Percentiles rank a stretch among this genome's conserved stretches.
Evolutionary conservation across 1,139 yeast genomes (phyloP).

Genomic region (Kodamaea ohmeri): DNA sequence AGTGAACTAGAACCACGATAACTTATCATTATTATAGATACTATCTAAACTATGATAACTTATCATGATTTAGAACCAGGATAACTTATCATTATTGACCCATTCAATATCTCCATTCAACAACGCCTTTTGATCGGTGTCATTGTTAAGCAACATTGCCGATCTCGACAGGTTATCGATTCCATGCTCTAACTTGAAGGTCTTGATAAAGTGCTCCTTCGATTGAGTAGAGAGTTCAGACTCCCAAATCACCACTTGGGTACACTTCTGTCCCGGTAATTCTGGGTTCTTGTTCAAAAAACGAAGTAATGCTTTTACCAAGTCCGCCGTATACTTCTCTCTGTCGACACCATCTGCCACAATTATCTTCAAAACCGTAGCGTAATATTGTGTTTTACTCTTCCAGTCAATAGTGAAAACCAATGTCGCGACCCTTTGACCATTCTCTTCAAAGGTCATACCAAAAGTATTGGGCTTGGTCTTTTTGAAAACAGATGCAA

Average conservation of each 20-base stretch:
- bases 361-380: slow-evolving; percentile 31
- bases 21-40: no score
- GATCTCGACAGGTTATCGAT: slow-evolving; percentile 37
- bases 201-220: slow-evolving; percentile 16
- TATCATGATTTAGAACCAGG: slow-evolving; percentile 36
- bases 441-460: slow-evolving; percentile 23
- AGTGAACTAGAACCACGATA: not conserved
- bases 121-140: slow-evolving; percentile 24
- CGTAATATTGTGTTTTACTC: slow-evolving; percentile 19
- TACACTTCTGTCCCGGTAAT: slow-evolving; percentile 13
- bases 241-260: slow-evolving; percentile 36
- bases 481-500: slow-evolving; percentile 21
- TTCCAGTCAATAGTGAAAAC: slow-evolving; percentile 44
- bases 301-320: slow-evolving; percentile 26
- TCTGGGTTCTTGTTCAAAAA: slow-evolving; percentile 16
- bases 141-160: slow-evolving; percentile 31
- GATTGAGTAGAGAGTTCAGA: slow-evolving; percentile 25
- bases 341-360: slow-evolving; percentile 21
- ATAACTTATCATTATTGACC: slow-evolving; percentile 46
- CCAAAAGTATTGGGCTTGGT: slow-evolving; percentile 34
- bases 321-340: slow-evolving; percentile 19
- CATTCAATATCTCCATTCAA: slow-evolving; percentile 31
- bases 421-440: slow-evolving; percentile 29
- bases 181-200: slow-evolving; percentile 20
- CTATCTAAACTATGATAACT: no score